Evolutionary conservation across 2,329 filamentous ascomycete species (phyloP).

Genomic region (Fusarium sororula): DNA sequence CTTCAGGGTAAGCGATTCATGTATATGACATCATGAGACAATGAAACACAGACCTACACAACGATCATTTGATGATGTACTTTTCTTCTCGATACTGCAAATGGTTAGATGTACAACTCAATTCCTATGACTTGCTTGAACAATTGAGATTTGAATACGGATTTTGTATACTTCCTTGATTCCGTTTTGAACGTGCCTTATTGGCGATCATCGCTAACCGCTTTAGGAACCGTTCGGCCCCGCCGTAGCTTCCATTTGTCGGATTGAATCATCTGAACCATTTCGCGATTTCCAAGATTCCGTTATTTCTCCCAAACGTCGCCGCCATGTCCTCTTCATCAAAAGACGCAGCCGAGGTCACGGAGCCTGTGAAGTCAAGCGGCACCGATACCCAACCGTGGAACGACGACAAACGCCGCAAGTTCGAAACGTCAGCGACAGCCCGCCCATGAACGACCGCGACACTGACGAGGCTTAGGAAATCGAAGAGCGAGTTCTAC

Average conservation of each 20-base stretch:
- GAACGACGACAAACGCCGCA: slow-evolving; percentile 67
- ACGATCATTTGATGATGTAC: not conserved
- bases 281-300: not conserved
- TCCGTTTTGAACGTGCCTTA: not conserved
- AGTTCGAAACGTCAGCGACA: slow-evolving; percentile 69
- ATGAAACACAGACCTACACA: not conserved
- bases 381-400: slow-evolving; percentile 55
- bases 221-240: not conserved
- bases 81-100: too few species aligned
- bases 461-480: slow-evolving; percentile 62
- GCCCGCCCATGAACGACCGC: not conserved
- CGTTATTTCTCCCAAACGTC: not conserved
- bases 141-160: not conserved
- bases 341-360: slow-evolving; percentile 26
- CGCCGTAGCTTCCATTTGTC: slow-evolving; percentile 1
- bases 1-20: not conserved
- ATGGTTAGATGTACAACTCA: too few species aligned
- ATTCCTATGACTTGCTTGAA: not conserved
- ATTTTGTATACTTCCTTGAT: not conserved
- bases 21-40: not conserved
- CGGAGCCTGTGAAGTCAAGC: slow-evolving; percentile 24
- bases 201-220: not conserved
- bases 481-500: slow-evolving; percentile 87
- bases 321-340: slow-evolving; percentile 33
- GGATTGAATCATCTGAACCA: not conserved